Evolutionary conservation across 768 basidiomycete genomes (phyloP).

Genomic region (Mycena maculata): DNA sequence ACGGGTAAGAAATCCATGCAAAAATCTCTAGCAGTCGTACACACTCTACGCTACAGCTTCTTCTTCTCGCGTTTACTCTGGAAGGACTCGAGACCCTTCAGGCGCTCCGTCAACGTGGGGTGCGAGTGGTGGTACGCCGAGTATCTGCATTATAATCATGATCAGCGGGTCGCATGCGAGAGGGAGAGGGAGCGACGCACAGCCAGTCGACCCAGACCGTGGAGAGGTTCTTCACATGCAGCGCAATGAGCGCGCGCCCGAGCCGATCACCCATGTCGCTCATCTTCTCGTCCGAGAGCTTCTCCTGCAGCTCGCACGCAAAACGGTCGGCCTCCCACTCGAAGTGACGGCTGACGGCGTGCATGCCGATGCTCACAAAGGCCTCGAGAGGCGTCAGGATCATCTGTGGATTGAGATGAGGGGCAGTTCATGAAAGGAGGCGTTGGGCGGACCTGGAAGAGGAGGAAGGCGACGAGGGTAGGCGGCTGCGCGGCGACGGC

Average conservation of each 20-base stretch:
- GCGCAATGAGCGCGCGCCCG: slow-evolving; percentile 80
- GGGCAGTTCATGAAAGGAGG: background rate
- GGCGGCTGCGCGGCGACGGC: slow-evolving; percentile 74
- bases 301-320: slow-evolving; percentile 76
- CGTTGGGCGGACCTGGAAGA: slow-evolving; percentile 72
- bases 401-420: slow-evolving; percentile 59
- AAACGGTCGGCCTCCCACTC: slow-evolving; percentile 96
- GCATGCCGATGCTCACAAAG: slow-evolving; percentile 77
- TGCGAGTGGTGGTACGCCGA: slow-evolving; percentile 97
- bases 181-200: slow-evolving; percentile 55
- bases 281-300: slow-evolving; percentile 67
- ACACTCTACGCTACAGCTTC: slow-evolving; percentile 24
- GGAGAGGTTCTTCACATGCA: slow-evolving; percentile 93
- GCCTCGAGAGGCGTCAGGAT: slow-evolving; percentile 85
- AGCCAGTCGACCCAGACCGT: slow-evolving; percentile 96
- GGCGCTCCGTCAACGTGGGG: slow-evolving; percentile 91
- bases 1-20: too few species aligned
- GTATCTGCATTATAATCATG: slow-evolving; percentile 68
- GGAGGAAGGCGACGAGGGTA: slow-evolving; percentile 85
- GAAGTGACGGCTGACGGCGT: slow-evolving; percentile 85
- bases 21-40: too few species aligned
- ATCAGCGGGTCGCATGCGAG: slow-evolving; percentile 2
- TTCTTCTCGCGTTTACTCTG: slow-evolving; percentile 45
- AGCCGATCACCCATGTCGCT: slow-evolving; percentile 89
- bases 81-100: slow-evolving; percentile 83